Conservation (phyloP, 495 filamentous ascomycete species). For the Pyronema domesticum region DNA sequence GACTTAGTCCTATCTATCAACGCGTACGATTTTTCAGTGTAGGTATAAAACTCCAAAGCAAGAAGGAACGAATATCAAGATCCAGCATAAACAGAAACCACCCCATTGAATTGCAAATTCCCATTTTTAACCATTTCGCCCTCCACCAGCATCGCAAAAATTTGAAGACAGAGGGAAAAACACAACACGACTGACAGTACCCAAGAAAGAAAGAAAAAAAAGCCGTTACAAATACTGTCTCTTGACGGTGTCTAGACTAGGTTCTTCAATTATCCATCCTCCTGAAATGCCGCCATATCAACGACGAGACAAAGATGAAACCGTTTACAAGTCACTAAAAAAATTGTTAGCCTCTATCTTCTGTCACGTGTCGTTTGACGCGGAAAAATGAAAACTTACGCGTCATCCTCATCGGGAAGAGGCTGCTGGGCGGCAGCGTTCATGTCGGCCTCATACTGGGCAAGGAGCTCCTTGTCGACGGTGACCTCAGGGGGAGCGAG, state of each 20-base stretch:
- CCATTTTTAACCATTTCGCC: background rate
- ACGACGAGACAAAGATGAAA: constrained; percentile 12
- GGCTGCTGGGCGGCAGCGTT: constrained; percentile 59
- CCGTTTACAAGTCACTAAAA: constrained; percentile 21
- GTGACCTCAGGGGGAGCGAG: constrained; percentile 81
- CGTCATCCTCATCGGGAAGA: constrained; percentile 89
- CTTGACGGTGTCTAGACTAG: constrained; percentile 1
- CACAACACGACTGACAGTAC: constrained; percentile 1
- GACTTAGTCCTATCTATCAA: too few relatives aligned
- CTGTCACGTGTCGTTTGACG: background rate
- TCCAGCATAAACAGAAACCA: background rate
- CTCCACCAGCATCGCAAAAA: background rate
- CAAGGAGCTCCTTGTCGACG: constrained; percentile 66
- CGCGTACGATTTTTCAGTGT: too few relatives aligned
- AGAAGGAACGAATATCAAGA: too few relatives aligned
- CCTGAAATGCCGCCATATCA: constrained; percentile 8
- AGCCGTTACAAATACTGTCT: background rate
- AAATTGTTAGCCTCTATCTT: constrained; percentile 4
- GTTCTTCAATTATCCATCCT: constrained; percentile 3
- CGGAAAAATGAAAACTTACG: constrained; percentile 24
- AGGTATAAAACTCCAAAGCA: too few relatives aligned
- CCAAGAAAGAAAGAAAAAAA: constrained; percentile 10
- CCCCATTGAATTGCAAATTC: background rate
- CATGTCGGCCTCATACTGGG: constrained; percentile 80
- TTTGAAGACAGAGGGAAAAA: background rate